Conservation (phyloP, 441 rosid genomes). For the Pelargonium citronellum region DNA sequence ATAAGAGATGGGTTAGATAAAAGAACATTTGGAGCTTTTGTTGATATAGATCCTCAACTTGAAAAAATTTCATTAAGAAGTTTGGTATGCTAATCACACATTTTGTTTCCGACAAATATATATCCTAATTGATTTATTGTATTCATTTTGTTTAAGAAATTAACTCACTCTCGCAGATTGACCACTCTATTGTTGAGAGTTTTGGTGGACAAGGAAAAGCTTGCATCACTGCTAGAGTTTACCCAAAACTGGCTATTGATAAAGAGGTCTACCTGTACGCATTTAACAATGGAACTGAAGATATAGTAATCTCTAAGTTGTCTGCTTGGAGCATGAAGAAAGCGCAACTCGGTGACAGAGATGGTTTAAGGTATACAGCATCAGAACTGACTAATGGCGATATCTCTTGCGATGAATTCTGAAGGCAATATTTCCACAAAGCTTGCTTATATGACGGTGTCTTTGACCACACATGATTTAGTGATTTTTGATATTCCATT, state of each 20-base stretch:
- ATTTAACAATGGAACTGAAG: conserved; percentile 12
- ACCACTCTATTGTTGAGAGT: conserved; percentile 15
- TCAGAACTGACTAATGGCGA: neutral
- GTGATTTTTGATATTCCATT: neutral
- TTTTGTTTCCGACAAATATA: neutral
- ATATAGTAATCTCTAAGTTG: neutral
- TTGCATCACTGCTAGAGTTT: conserved; percentile 7
- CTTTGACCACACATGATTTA: neutral
- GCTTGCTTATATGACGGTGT: neutral
- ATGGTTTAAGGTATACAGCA: conserved; percentile 4
- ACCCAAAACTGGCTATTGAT: conserved; percentile 1
- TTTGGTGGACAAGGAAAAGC: neutral
- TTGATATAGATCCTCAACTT: neutral
- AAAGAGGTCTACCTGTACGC: neutral
- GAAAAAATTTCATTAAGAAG: conserved; percentile 5
- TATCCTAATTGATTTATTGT: neutral
- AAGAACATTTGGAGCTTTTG: conserved; percentile 6
- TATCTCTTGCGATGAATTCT: neutral
- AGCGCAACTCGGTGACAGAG: neutral
- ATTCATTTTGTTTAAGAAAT: neutral
- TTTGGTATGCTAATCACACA: neutral
- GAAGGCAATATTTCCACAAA: neutral
- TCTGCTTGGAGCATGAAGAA: conserved; percentile 5
- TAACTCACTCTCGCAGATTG: neutral
- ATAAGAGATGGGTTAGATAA: conserved; percentile 1